These are phyloP conservation scores for Myxozyma kluyveri DNA, from an alignment of 805 yeast species.

Conservation along the genomic window DNA sequence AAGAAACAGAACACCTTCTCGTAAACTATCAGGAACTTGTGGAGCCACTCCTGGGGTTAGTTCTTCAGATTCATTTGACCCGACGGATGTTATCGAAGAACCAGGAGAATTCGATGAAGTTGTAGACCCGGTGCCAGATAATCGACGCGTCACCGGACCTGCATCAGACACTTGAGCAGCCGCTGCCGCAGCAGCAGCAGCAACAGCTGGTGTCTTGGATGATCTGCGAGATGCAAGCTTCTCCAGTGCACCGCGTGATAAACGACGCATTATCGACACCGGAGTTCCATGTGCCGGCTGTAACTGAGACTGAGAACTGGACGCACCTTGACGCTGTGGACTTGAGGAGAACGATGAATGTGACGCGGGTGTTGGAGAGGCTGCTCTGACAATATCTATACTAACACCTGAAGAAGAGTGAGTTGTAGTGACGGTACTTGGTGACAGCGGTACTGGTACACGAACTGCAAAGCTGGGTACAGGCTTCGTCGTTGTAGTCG, in stretches of 20 bases:
- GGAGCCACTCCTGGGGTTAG: constrained; percentile 27
- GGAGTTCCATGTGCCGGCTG: constrained; percentile 7
- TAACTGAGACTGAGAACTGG: too few species aligned
- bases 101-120: constrained; percentile 3
- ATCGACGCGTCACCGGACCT: constrained; percentile 9
- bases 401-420: too few species aligned
- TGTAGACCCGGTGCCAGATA: too few species aligned
- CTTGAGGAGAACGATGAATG: too few species aligned
- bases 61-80: constrained; percentile 14
- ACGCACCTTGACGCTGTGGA: too few species aligned
- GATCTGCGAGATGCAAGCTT: constrained; percentile 11
- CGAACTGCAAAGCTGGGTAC: too few species aligned
- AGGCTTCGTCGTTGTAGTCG: too few species aligned
- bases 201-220: constrained; percentile 6
- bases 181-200: neutral
- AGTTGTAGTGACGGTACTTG: too few species aligned
- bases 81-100: neutral
- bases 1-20: constrained; percentile 59
- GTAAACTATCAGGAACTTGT: constrained; percentile 49
- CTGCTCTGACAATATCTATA: too few species aligned
- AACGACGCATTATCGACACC: constrained; percentile 23
- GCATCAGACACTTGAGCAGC: neutral
- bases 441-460: too few species aligned
- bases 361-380: too few species aligned
- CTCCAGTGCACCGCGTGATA: constrained; percentile 29